Evolutionary conservation across 2,329 filamentous ascomycete species (phyloP), one percentile per base, ranked within the genome.

Genomic region (Sarocladium strictum): DNA sequence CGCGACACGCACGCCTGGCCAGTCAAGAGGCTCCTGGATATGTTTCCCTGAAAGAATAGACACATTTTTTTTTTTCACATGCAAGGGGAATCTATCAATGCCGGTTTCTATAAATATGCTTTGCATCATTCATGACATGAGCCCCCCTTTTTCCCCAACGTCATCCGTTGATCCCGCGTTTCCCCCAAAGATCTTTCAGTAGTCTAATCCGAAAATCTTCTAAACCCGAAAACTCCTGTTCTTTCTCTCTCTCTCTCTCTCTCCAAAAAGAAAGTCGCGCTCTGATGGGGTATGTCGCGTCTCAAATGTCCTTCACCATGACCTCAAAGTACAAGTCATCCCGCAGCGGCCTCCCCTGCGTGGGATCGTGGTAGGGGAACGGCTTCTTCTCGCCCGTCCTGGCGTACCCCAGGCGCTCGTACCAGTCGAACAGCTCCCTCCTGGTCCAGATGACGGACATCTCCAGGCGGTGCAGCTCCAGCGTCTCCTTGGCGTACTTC

Each of bases 371-470:
- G 38, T 73, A 74, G 0, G 76, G 76, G 49, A 78, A 78, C 3
- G 71, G 70, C 54, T 57, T 62, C 56, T 60, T 71, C 62, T 71
- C 66, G 5, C 69, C 72, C 3, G 72, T 74, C 53, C 56, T 59
- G 17, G 21, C 32, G 53, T 77, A 79, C 0, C 76, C 76, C 21
- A 72, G 61, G 4, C 74, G 62, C 7, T 66, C 45, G 54, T 79
- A 79, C 71, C 74, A 79, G 17, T 64, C 60, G 45, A 78, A 71
- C 43, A 79, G 62, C 61, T 77, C 75, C 0, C 64, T 56, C 11
- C 76, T 61, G 14, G 64, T 64, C 67, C 67, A 72, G 29, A 79
- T 71, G 35, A 77, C 76, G 7, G 56, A 61, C 71, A 79, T 72
- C 58, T 75, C 73, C 63, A 79, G 62, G 53, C 58, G 61, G 1